Conservation (phyloP, 2,329 filamentous ascomycete genomes). For the Bipolaris cookei region DNA sequence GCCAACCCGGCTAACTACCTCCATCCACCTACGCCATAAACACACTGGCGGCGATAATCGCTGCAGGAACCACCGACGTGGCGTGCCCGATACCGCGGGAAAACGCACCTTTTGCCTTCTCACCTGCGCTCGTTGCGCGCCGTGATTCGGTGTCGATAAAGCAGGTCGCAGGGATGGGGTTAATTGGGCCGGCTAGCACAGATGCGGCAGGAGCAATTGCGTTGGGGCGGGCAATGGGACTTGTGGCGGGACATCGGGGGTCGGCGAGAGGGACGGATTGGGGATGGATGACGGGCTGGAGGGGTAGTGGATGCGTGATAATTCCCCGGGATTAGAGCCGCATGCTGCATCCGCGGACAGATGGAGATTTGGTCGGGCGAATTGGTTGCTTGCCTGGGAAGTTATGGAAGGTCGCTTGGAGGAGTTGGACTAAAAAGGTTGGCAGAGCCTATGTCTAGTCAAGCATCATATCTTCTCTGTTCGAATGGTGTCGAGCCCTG, state of each 20-base stretch:
- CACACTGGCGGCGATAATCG: neutral
- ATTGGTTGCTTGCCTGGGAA: neutral
- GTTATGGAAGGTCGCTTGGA: neutral
- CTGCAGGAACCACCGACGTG: constrained; percentile 13
- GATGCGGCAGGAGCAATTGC: neutral
- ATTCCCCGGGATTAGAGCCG: neutral
- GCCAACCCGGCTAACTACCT: neutral
- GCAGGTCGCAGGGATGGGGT: neutral
- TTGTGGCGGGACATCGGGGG: constrained; percentile 5
- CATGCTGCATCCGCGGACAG: no score
- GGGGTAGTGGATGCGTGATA: neutral
- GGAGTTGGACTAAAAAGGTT: neutral
- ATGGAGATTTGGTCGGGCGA: no score
- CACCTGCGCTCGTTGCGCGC: constrained; percentile 4
- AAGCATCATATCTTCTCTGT: neutral
- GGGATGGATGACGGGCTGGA: neutral
- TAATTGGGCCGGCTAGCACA: constrained; percentile 2
- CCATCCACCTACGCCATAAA: neutral
- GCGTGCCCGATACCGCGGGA: constrained; percentile 8
- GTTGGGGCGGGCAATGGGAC: no score
- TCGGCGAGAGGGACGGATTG: constrained; percentile 4
- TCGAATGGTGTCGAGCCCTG: neutral
- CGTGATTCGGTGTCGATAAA: constrained; percentile 13
- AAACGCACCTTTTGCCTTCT: neutral
- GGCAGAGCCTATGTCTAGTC: neutral